Base-by-base conservation (phyloP, 2,329 filamentous ascomycete genomes). In the Pyrenophora seminiperda region DNA sequence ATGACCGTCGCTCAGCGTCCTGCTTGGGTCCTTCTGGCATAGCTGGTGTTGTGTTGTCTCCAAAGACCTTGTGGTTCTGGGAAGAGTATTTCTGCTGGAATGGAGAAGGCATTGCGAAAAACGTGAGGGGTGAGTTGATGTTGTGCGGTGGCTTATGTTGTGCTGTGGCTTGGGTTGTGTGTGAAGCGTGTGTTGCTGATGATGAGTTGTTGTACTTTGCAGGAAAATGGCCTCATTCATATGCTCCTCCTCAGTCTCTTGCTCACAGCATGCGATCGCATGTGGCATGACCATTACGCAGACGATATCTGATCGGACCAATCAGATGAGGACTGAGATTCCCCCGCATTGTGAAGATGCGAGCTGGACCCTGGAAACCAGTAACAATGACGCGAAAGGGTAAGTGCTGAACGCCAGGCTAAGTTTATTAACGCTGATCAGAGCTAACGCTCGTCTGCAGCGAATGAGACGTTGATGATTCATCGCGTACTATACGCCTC, bases 51-150 rank as follows among this genome's bases (percentile, higher is more conserved):
- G 58, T 60, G 44, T 62, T 63, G 20, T 67, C 62, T 36, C 59
- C 65, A 36, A 68, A 72, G 15, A 64, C 18, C 43, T 63, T 71
- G 56, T 72, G 65, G 33, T 42, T 68, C 39, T 73, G 70, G 13
- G 62, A 61, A 22, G 69, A 67, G 52, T 72, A 72, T 43, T 73
- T 73, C 45, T 73, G 70, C 41, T 72, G 68, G 50, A 73, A 68
- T 53, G 70, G 68, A 37, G 68, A 72, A 54, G 71, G 68, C 71
- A 73, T 73, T 11, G 15, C 41, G 37, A 19, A 30, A 13, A 11
- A 2, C 13, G 10, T n/a, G 6, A 4, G 10, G 9, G 5, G 5
- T 10, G 10, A 32, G 4, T 9, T 7, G 22, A 7, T 3, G 7
- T 38, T 0, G 14, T n/a, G 4, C 5, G 2, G 13, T 9, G 4